Evolutionary conservation across 495 filamentous ascomycete genomes (phyloP).

Genomic region (Daldinia grandis): DNA sequence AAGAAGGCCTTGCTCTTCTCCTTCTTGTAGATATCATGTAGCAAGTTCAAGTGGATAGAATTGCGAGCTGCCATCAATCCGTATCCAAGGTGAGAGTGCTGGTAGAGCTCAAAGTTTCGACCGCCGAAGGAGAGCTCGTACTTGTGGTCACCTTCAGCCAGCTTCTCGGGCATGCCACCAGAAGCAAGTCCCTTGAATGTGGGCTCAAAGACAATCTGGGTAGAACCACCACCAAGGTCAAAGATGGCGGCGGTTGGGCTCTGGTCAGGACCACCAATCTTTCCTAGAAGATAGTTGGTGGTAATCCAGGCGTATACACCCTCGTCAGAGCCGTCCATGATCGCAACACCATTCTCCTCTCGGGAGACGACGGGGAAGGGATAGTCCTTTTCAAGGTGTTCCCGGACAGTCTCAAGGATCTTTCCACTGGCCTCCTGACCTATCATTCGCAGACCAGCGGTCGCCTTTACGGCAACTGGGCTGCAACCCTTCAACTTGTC

Average conservation of each 20-base stretch:
- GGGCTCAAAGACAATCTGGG: constrained; percentile 97
- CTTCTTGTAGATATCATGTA: constrained; percentile 62
- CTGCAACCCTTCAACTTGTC: constrained; percentile 87
- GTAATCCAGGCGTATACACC: constrained; percentile 99
- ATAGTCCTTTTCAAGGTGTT: constrained; percentile 84
- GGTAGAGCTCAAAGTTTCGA: constrained; percentile 91
- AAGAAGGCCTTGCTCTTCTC: constrained; percentile 65
- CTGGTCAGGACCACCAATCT: constrained; percentile 92
- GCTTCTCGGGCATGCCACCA: constrained; percentile 87
- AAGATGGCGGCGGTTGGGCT: constrained; percentile 92
- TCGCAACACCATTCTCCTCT: constrained; percentile 84
- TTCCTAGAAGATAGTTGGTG: constrained; percentile 95
- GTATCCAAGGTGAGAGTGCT: constrained; percentile 97
- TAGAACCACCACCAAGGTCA: constrained; percentile 92
- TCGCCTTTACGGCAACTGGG: constrained; percentile 95
- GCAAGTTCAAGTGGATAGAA: constrained; percentile 76
- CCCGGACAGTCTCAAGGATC: constrained; percentile 86
- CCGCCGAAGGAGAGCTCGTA: constrained; percentile 92
- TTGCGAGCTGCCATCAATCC: constrained; percentile 95
- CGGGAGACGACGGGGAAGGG: constrained; percentile 92
- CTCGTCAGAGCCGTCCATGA: constrained; percentile 96
- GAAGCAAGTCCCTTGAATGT: constrained; percentile 76
- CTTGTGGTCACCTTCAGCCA: constrained; percentile 93
- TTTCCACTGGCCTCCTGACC: constrained; percentile 81
- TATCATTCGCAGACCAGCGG: constrained; percentile 86